Percentiles rank a stretch among this genome's conserved stretches.
phyloP scores from a whole-genome alignment of 106 monocot genomes.

The Dioscorea dumetorum region DNA sequence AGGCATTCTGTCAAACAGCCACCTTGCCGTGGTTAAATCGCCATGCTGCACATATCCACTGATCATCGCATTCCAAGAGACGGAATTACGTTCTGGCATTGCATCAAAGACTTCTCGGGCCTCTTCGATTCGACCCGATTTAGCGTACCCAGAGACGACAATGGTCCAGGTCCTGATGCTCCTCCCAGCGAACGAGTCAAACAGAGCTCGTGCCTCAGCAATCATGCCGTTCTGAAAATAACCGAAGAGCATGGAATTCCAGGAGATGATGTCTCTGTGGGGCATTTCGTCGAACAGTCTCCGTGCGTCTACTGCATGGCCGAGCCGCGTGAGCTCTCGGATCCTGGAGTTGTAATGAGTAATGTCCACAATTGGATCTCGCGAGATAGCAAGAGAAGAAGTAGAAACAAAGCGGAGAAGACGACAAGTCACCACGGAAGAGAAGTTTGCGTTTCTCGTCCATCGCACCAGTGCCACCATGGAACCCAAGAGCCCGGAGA shows the following conservation, averaged over 20 bases:
- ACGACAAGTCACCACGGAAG: not conserved
- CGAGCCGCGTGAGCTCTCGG: slow-evolving; percentile 13
- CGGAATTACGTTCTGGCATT: slow-evolving; percentile 43
- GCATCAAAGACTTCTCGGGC: slow-evolving; percentile 46
- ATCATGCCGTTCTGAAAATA: slow-evolving; percentile 30
- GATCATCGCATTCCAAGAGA: slow-evolving; percentile 74
- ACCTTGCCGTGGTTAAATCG: slow-evolving; percentile 18
- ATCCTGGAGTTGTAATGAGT: slow-evolving; percentile 8
- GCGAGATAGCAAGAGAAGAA: not conserved
- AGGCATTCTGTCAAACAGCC: slow-evolving; percentile 52
- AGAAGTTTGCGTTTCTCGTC: not conserved
- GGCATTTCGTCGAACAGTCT: slow-evolving; percentile 27
- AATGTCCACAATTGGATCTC: not conserved
- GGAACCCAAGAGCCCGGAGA: too few relatives aligned
- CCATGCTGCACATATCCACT: slow-evolving; percentile 48
- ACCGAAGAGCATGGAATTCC: slow-evolving; percentile 32
- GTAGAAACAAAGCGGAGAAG: not conserved
- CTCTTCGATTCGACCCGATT: slow-evolving; percentile 19
- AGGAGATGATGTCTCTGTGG: slow-evolving; percentile 19
- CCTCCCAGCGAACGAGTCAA: slow-evolving; percentile 22
- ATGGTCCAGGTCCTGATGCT: slow-evolving; percentile 44
- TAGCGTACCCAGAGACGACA: slow-evolving; percentile 41
- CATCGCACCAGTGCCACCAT: slow-evolving; percentile 5
- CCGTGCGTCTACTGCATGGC: slow-evolving; percentile 18
- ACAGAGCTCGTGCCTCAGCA: slow-evolving; percentile 21